Conservation (phyloP, 805 yeast species). For the Lipomyces yamadae region DNA sequence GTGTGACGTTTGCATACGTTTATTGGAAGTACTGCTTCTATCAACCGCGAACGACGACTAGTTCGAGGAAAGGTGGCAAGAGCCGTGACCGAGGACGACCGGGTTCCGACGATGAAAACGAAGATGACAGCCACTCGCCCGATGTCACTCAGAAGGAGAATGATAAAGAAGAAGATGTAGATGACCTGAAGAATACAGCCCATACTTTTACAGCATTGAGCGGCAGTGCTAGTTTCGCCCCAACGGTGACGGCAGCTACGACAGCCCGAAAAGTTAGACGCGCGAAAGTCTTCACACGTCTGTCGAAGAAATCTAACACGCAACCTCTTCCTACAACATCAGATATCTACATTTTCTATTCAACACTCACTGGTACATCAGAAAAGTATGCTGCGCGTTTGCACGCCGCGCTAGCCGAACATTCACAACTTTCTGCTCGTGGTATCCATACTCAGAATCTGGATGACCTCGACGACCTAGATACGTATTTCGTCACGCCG, state of each 20-base stretch:
- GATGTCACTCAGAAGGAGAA: neutral
- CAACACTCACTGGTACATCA: slow-evolving; percentile 85
- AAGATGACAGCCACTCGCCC: slow-evolving; percentile 21
- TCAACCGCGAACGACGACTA: slow-evolving; percentile 30
- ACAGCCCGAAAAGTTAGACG: slow-evolving; percentile 15
- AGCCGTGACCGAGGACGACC: slow-evolving; percentile 15
- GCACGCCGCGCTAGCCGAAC: slow-evolving; percentile 45
- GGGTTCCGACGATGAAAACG: slow-evolving; percentile 26
- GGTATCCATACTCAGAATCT: slow-evolving; percentile 61
- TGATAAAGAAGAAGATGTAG: neutral
- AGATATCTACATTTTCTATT: slow-evolving; percentile 62
- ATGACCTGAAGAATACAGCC: neutral
- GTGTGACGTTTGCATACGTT: slow-evolving; percentile 27
- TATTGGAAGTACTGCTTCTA: slow-evolving; percentile 36
- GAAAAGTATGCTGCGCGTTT: slow-evolving; percentile 67
- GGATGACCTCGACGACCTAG: slow-evolving; percentile 84
- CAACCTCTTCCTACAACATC: slow-evolving; percentile 12
- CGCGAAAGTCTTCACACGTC: slow-evolving; percentile 27
- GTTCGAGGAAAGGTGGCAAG: slow-evolving; percentile 13
- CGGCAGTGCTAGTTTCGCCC: neutral
- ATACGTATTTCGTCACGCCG: slow-evolving; percentile 78
- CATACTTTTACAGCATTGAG: neutral
- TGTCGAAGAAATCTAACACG: slow-evolving; percentile 4
- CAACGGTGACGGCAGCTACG: neutral
- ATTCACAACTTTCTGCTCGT: slow-evolving; percentile 36